Conservation (phyloP, 2,329 filamentous ascomycete genomes). For the Scleromitrula shiraiana region DNA sequence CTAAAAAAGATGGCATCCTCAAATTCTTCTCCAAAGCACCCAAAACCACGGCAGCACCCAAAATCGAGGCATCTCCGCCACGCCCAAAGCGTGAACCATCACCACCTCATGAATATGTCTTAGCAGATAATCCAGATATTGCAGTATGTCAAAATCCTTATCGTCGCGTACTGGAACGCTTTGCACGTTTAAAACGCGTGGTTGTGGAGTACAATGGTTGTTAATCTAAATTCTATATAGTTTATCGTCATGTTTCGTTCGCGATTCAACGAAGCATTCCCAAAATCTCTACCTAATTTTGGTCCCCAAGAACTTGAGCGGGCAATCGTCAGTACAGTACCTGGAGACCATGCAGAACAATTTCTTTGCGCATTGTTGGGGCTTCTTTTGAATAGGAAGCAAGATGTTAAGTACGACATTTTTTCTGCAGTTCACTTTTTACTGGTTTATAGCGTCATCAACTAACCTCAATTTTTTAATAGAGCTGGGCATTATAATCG, state of each 20-base stretch:
- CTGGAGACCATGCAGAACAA: conserved; percentile 78
- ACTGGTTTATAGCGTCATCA: not conserved
- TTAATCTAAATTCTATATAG: conserved; percentile 42
- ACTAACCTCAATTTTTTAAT: conserved; percentile 22
- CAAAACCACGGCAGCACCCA: conserved; percentile 37
- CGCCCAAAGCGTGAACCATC: conserved; percentile 76
- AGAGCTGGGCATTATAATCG: conserved; percentile 89
- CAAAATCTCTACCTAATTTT: conserved; percentile 78
- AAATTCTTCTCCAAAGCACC: conserved; percentile 58
- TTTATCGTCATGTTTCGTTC: conserved; percentile 98
- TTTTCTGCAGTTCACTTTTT: not conserved
- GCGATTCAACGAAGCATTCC: conserved; percentile 84
- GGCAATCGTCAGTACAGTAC: conserved; percentile 68
- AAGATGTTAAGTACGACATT: conserved; percentile 84
- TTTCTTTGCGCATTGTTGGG: conserved; percentile 84
- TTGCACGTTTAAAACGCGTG: conserved; percentile 47
- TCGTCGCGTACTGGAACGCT: conserved; percentile 32
- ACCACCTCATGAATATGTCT: conserved; percentile 79
- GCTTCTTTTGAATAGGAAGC: conserved; percentile 90
- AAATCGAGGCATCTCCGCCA: conserved; percentile 52
- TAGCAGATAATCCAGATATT: conserved; percentile 87
- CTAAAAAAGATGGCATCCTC: conserved; percentile 50
- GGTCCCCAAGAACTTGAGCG: conserved; percentile 92
- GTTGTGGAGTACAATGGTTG: conserved; percentile 25
- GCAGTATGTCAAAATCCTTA: conserved; percentile 58